Evolutionary conservation across 1,284 basidiomycete species (phyloP).

Genomic region (Agaricales sp.): DNA sequence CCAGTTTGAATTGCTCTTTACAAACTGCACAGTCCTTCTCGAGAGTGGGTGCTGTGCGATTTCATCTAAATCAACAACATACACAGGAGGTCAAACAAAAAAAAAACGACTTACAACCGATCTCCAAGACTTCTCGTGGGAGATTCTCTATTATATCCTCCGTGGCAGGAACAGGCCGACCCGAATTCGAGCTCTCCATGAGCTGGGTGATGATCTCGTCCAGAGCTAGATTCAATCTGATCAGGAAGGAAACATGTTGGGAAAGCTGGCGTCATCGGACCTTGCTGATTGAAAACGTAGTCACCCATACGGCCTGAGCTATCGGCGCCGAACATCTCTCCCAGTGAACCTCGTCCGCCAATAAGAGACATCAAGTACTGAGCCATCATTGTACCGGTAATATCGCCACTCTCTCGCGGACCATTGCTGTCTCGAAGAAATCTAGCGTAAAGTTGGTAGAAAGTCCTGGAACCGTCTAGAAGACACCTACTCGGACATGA

Average conservation of each 20-base stretch:
- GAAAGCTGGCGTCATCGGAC: too few relatives aligned
- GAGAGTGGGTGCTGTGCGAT: conserved; percentile 39
- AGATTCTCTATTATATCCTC: conserved; percentile 59
- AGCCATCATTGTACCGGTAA: conserved; percentile 53
- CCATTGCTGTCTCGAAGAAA: conserved; percentile 23
- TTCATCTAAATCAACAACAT: conserved; percentile 6
- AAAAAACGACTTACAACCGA: conserved; percentile 39
- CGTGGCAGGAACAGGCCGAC: conserved; percentile 63
- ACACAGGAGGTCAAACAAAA: background rate
- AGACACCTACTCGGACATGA: conserved; percentile 37
- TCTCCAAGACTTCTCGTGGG: conserved; percentile 48
- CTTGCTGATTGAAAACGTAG: conserved; percentile 78
- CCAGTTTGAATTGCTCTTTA: conserved; percentile 64
- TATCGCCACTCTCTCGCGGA: conserved; percentile 23
- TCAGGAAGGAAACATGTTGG: too few relatives aligned
- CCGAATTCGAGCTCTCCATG: conserved; percentile 60
- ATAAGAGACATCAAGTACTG: conserved; percentile 62
- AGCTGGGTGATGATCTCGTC: conserved; percentile 72
- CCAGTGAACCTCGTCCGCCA: conserved; percentile 33
- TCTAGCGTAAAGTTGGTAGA: too few relatives aligned
- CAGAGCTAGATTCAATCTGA: too few relatives aligned
- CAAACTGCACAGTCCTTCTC: conserved; percentile 71
- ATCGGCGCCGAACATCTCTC: conserved; percentile 26
- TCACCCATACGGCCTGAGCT: conserved; percentile 58
- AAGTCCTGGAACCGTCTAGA: too few relatives aligned